A percentile compares a stretch with the other conserved stretches of the same genome.
phyloP scores from a whole-genome alignment of 2,329 filamentous ascomycete species.

The Xylaria sp. region DNA sequence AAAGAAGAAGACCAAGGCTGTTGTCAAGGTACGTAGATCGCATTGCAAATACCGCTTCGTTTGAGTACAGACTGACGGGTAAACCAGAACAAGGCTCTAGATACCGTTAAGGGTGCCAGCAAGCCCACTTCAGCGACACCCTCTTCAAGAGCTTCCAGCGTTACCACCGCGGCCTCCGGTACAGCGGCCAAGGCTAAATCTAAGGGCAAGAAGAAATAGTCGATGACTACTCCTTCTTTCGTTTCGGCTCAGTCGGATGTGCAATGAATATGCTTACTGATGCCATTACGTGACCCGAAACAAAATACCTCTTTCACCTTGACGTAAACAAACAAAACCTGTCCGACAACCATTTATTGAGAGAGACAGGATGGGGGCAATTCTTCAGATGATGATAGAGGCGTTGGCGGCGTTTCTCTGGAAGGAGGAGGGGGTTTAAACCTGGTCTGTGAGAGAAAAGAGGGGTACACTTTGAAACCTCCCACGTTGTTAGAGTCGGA shows the following conservation, averaged over 20 bases:
- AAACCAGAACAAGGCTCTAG: slow-evolving; percentile 82
- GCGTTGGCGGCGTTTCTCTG: slow-evolving; percentile 11
- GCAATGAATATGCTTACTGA: neutral
- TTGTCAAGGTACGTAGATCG: slow-evolving; percentile 65
- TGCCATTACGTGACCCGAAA: neutral
- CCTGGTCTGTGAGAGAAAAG: neutral
- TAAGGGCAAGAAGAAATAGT: slow-evolving; percentile 50
- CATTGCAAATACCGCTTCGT: neutral
- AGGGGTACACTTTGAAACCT: slow-evolving; percentile 8
- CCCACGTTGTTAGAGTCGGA: neutral
- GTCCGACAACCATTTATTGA: neutral
- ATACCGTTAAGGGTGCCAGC: slow-evolving; percentile 71
- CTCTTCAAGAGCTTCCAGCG: slow-evolving; percentile 83
- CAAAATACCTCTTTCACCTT: neutral
- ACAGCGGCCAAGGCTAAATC: slow-evolving; percentile 39
- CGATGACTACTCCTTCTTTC: neutral
- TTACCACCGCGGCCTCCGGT: slow-evolving; percentile 66
- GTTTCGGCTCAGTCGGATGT: neutral
- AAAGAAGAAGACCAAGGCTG: slow-evolving; percentile 91
- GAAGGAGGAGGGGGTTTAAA: neutral
- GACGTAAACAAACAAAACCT: neutral
- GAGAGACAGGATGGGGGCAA: neutral
- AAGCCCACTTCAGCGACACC: slow-evolving; percentile 70
- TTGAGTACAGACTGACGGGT: slow-evolving; percentile 15
- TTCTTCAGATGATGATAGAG: slow-evolving; percentile 13